Evolutionary conservation across 768 basidiomycete genomes (phyloP).

Genomic region (Russula lepida): DNA sequence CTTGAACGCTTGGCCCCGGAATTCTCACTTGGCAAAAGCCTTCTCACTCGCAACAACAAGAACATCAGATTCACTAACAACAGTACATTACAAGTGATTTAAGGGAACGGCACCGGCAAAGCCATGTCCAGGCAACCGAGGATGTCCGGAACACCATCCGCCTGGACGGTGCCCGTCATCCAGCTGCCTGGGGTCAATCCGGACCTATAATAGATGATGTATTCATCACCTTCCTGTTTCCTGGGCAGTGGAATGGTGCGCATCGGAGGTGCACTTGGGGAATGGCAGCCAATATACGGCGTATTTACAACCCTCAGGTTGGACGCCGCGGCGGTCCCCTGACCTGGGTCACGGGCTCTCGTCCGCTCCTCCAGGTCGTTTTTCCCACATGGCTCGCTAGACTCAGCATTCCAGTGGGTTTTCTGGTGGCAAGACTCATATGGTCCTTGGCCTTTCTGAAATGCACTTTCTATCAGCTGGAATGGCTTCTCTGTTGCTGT

Average conservation of each 20-base stretch:
- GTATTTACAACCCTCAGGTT: neutral
- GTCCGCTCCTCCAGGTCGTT: neutral
- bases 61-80: neutral
- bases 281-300: neutral
- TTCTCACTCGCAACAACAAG: too few species aligned
- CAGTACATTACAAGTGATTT: neutral
- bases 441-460: neutral
- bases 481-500: neutral
- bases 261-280: neutral
- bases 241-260: neutral
- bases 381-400: neutral
- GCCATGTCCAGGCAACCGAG: neutral
- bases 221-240: neutral
- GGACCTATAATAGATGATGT: neutral
- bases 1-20: too few species aligned
- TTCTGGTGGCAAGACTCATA: neutral
- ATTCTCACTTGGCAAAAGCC: too few species aligned
- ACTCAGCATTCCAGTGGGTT: neutral
- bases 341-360: neutral
- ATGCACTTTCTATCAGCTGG: neutral
- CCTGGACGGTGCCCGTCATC: too few species aligned
- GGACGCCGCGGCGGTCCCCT: neutral
- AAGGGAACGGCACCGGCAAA: neutral
- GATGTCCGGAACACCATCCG: neutral
- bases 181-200: neutral